Evolutionary conservation across 805 yeast species (phyloP), one percentile per base, ranked within the genome.

Genomic region (Maudiozyma bulderi): DNA sequence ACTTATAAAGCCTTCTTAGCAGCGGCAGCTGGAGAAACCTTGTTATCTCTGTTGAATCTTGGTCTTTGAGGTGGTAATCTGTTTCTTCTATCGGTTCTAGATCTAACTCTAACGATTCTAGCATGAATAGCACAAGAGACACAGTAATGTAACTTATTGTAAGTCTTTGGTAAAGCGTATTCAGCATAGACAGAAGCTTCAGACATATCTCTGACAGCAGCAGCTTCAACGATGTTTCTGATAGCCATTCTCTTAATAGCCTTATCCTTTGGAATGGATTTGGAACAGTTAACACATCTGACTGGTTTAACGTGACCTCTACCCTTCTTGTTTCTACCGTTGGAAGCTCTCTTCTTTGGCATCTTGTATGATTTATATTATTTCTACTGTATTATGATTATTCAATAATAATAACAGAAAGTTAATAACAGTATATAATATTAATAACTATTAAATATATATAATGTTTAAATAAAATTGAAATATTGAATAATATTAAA

Each of bases 281-380:
- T 88, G 70, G 96, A 86, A 80, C 99, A 93, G 96, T 93, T 93
- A 73, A 89, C 86, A 83, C 99, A 93, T 86, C 99, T 90, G 72
- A 91, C 97, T 74, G 96, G 95, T 78, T 86, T 87, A 77, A 87
- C 96, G 96, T 93, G 98, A 75, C 99, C 99, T 88, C 99, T 93
- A 75, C 98, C 98, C 82, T 89, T 90, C 95, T 93, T 93, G 95
- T 93, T 93, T 84, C 99, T 91, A 84, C 99, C 99, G 97, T 90
- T 89, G 93, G 97, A 89, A 77, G 98, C 89, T 90, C 99, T 91
- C 98, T 93, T 93, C 89, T 93, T 93, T 78, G 99, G 98, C 99
- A 93, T 93, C 62, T 76, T 41, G 41, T 38, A 40, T 13, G 42
- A 39, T n/a, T 20, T n/a, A n/a, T n/a, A 35, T n/a, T 35, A 35